Evolutionary conservation across 2,329 filamentous ascomycete species (phyloP), one percentile per base, ranked within the genome.

Genomic region (Calcarisporium arbuscula): DNA sequence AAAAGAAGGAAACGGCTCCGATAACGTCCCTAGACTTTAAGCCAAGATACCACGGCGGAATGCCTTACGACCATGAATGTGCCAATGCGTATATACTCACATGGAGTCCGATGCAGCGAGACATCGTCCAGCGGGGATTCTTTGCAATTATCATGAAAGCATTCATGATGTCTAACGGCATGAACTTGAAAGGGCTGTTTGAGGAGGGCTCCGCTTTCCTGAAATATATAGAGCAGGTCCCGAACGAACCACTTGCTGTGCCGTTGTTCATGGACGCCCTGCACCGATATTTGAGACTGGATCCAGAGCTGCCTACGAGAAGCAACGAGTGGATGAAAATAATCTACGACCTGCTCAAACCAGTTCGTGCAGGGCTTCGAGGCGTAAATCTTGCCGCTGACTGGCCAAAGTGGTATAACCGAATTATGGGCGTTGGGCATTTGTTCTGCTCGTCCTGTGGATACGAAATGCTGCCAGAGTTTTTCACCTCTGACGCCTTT

Each of bases 371-470:
- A 6, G 53, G 51, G 0, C 19, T 59, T 0, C n/a, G n/a, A n/a
- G 48, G 55, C 8, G 16, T 15, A 14, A 17, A 36, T 0, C 16
- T 52, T 1, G 35, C 42, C 0, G 7, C 28, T 1, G 52, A 58
- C 17, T 49, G 44, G 42, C 37, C 41, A 1, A 20, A 28, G 0
- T 57, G 46, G 28, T 60, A 57, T 34, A 32, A 33, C 2, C 5
- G 35, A 0, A n/a, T 30, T 6, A 55, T 58, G 54, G 53, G 44
- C 0, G 28, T 34, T 4, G 15, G 38, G 3, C 30, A 51, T 4
- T 8, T 47, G 0, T 58, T 57, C 23, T 63, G 60, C 32, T 49
- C 42, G 0, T 60, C 55, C 1, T 62, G 60, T 14, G 60, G 60
- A 2, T 53, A 58, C 32, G 46, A 55, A 17, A 50, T 50, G 20